Evolutionary conservation across 371 early-diverging fungal species (phyloP).

Genomic region (Mucor racemosus): DNA sequence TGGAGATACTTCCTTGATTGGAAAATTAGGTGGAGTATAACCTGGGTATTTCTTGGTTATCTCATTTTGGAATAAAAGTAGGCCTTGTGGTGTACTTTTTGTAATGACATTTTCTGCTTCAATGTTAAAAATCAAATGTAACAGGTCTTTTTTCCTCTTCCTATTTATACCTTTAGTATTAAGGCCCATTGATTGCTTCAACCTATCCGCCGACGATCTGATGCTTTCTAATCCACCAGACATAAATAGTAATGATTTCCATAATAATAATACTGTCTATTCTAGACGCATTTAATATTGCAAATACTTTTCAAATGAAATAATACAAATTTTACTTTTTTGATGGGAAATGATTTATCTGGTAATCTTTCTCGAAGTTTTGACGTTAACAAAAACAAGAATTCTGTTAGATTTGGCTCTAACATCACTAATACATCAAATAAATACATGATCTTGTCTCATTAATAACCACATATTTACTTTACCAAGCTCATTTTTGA

Average conservation of each 20-base stretch:
- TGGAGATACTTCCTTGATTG: conserved; percentile 18
- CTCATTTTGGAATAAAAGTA: conserved; percentile 60
- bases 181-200: conserved; percentile 20
- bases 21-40: conserved; percentile 47
- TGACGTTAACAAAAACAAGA: conserved; percentile 56
- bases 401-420: conserved; percentile 45
- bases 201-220: conserved; percentile 15
- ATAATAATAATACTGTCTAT: conserved; percentile 33
- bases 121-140: not conserved
- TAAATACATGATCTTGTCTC: not conserved
- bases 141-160: no score
- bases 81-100: conserved; percentile 70
- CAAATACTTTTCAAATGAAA: not conserved
- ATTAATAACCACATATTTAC: not conserved
- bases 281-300: conserved; percentile 50
- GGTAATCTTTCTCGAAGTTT: conserved; percentile 20
- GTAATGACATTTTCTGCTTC: conserved; percentile 17
- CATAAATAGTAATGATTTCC: conserved; percentile 71
- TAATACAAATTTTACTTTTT: conserved; percentile 58
- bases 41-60: conserved; percentile 64
- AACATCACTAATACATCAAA: not conserved
- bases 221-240: conserved; percentile 62
- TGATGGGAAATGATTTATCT: conserved; percentile 71
- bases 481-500: conserved; percentile 52
- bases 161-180: not conserved